Conservation (phyloP, 805 yeast genomes). For the Ogataea degrootiae region DNA sequence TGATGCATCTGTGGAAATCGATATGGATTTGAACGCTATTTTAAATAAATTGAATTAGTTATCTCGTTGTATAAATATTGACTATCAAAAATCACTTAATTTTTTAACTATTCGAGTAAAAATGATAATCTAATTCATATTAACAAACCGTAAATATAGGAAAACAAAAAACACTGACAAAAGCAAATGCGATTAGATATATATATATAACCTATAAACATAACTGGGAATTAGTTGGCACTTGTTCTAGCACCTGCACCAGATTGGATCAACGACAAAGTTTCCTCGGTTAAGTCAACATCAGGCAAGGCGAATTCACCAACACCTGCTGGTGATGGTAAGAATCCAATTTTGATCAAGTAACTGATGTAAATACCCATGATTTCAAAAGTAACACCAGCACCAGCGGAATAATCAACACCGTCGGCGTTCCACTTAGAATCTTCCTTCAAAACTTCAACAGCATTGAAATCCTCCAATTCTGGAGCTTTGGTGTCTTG, state of each 20-base stretch:
- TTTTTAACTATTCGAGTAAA: no score
- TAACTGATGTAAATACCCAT: constrained; percentile 78
- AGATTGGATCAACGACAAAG: constrained; percentile 50
- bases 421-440: constrained; percentile 44
- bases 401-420: constrained; percentile 61
- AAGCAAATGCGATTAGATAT: neutral
- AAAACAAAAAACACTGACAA: neutral
- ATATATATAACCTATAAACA: neutral
- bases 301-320: constrained; percentile 50
- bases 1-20: constrained; percentile 3
- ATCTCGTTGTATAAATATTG: neutral
- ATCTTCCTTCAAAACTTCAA: constrained; percentile 60
- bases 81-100: no score
- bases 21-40: constrained; percentile 17
- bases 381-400: constrained; percentile 64
- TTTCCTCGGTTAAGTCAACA: constrained; percentile 49
- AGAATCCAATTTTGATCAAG: constrained; percentile 72
- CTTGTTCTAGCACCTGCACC: constrained; percentile 78
- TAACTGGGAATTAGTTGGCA: constrained; percentile 31
- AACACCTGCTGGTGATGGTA: constrained; percentile 52
- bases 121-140: no score
- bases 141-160: neutral
- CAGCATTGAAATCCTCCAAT: constrained; percentile 81
- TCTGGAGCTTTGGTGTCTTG: constrained; percentile 93
- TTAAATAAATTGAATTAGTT: constrained; percentile 14